These are phyloP conservation scores for Amborella trichopoda DNA, from an alignment of 164 flowering plant genomes.

Conservation along the genomic window DNA sequence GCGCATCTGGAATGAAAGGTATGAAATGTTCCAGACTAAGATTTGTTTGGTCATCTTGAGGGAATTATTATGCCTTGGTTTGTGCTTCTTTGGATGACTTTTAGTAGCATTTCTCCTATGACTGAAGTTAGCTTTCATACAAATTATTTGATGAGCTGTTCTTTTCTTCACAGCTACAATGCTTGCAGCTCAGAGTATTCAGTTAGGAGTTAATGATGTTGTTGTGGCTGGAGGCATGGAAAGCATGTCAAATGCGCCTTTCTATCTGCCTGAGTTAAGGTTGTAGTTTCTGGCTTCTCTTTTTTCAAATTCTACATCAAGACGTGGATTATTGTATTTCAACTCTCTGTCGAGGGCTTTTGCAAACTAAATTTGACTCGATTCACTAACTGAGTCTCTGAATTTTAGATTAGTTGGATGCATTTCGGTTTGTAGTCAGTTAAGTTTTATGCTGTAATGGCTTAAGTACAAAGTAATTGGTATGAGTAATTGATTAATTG, in stretches of 20 bases:
- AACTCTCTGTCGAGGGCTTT: not conserved
- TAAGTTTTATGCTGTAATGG: too few relatives aligned
- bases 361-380: not conserved
- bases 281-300: constrained; percentile 5
- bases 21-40: too few relatives aligned
- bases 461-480: too few relatives aligned
- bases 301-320: not conserved
- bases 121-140: too few relatives aligned
- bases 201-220: constrained; percentile 65
- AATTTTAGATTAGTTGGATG: not conserved
- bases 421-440: too few relatives aligned
- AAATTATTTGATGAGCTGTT: not conserved
- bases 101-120: too few relatives aligned
- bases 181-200: constrained; percentile 85
- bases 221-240: constrained; percentile 96
- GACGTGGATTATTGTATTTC: not conserved
- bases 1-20: constrained; percentile 96
- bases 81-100: too few relatives aligned
- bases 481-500: too few relatives aligned
- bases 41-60: too few relatives aligned
- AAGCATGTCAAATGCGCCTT: constrained; percentile 92
- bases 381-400: not conserved
- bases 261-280: constrained; percentile 77
- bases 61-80: too few relatives aligned
- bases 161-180: constrained; percentile 47